Percentiles rank a stretch among this genome's conserved stretches.
Conservation (phyloP, 1,284 basidiomycete species). For the Malassezia arunalokei region DNA sequence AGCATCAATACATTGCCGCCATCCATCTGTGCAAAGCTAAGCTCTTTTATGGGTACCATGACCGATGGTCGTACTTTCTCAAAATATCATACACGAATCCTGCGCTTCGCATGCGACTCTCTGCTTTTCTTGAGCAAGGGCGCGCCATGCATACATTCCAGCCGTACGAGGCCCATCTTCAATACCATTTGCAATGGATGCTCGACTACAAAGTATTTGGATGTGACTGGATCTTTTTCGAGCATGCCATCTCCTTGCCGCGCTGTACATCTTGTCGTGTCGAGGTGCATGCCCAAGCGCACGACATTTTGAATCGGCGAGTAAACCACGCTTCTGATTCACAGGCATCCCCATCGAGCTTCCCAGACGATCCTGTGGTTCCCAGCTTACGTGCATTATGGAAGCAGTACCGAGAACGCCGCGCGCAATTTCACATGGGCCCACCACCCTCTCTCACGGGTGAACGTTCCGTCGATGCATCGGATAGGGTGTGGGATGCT, state of each 20-base stretch:
- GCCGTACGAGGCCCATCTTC: conserved; percentile 67
- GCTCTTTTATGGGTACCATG: conserved; percentile 88
- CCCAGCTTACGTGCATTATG: conserved; percentile 80
- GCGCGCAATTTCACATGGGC: neutral
- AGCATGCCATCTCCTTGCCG: conserved; percentile 42
- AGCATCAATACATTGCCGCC: conserved; percentile 28
- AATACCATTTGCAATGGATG: conserved; percentile 80
- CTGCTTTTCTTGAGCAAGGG: conserved; percentile 32
- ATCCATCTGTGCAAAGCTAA: conserved; percentile 83
- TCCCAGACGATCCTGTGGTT: conserved; percentile 56
- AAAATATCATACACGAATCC: conserved; percentile 66
- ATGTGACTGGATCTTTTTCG: conserved; percentile 70
- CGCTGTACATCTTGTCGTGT: conserved; percentile 60
- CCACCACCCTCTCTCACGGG: conserved; percentile 5
- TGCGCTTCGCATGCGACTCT: conserved; percentile 26
- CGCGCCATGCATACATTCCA: conserved; percentile 54
- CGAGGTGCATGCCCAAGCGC: conserved; percentile 70
- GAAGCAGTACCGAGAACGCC: conserved; percentile 63
- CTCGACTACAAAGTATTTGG: conserved; percentile 91
- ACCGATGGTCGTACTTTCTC: conserved; percentile 73
- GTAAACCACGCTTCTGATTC: conserved; percentile 56
- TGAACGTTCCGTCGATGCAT: neutral
- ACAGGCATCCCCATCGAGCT: neutral
- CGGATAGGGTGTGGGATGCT: conserved; percentile 7
- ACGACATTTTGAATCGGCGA: conserved; percentile 73